phyloP scores from a whole-genome alignment of 169 alveolate species.

The Perkinsus chesapeaki region DNA sequence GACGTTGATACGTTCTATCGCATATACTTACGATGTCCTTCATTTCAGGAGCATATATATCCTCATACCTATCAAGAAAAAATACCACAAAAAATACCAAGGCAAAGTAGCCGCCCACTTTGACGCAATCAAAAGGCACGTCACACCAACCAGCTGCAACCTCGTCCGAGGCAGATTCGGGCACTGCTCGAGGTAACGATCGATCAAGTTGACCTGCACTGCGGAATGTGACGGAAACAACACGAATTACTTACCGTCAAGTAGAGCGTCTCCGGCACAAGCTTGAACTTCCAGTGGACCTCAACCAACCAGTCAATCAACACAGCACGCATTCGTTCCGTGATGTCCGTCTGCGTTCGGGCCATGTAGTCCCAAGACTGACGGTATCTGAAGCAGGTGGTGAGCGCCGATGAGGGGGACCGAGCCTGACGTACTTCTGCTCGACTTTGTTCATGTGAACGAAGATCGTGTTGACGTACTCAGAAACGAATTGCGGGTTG shows the following conservation, averaged over 20 bases:
- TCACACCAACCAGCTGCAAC: slow-evolving; percentile 12
- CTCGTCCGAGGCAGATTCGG: neutral
- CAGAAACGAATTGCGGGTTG: neutral
- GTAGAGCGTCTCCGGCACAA: slow-evolving; percentile 11
- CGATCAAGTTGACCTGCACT: slow-evolving; percentile 2
- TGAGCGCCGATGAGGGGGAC: neutral
- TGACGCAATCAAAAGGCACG: slow-evolving; percentile 10
- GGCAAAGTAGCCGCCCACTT: neutral
- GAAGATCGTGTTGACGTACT: neutral
- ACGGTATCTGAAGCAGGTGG: neutral
- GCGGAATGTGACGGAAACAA: neutral
- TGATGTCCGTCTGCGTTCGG: neutral
- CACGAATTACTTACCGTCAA: neutral
- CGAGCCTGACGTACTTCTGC: neutral
- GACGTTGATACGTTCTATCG: slow-evolving; percentile 5
- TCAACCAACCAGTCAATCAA: slow-evolving; percentile 13
- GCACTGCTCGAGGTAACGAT: neutral
- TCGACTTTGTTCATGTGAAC: neutral
- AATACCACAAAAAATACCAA: neutral
- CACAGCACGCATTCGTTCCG: slow-evolving; percentile 1
- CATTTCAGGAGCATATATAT: slow-evolving; percentile 3
- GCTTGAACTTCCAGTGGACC: slow-evolving; percentile 16
- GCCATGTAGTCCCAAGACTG: neutral
- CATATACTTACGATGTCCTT: neutral
- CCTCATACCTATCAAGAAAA: slow-evolving; percentile 5